Conservation (phyloP, 164 flowering plant species). For the Taxillus chinensis region DNA sequence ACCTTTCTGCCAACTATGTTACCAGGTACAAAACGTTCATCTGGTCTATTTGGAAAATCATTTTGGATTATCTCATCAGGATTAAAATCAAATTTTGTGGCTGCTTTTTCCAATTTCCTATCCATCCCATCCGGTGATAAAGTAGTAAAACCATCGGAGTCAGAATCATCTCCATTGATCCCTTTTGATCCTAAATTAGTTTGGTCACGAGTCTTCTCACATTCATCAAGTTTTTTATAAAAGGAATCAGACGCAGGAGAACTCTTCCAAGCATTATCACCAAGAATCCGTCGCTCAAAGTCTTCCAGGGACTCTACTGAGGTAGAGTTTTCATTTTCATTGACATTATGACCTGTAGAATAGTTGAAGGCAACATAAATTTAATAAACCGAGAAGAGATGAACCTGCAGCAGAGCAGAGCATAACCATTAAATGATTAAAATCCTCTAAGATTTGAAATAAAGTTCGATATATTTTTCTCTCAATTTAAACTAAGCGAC, state of each 20-base stretch:
- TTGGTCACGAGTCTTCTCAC: not conserved
- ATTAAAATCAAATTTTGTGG: slow-evolving; percentile 41
- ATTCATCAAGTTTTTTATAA: not conserved
- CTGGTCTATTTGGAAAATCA: slow-evolving; percentile 57
- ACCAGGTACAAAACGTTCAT: slow-evolving; percentile 27
- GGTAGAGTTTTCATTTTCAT: not conserved
- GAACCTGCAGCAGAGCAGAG: not conserved
- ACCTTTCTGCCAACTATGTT: slow-evolving; percentile 44
- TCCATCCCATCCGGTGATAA: not conserved
- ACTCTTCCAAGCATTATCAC: not conserved
- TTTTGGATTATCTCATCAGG: slow-evolving; percentile 36
- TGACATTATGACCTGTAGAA: not conserved
- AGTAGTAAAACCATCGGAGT: not conserved
- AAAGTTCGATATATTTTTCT: not conserved
- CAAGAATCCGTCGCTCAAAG: not conserved
- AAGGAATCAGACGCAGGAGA: not conserved
- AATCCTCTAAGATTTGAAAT: not conserved
- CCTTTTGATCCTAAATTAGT: not conserved
- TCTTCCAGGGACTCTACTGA: not conserved
- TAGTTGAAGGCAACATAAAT: not conserved
- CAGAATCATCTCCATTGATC: not conserved
- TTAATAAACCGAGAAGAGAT: not conserved
- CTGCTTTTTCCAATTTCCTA: slow-evolving; percentile 58
- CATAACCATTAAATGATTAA: not conserved
- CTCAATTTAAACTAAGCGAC: not conserved